Evolutionary conservation across 352 stramenopile genomes (phyloP).

Genomic region (Phytophthora sp.): DNA sequence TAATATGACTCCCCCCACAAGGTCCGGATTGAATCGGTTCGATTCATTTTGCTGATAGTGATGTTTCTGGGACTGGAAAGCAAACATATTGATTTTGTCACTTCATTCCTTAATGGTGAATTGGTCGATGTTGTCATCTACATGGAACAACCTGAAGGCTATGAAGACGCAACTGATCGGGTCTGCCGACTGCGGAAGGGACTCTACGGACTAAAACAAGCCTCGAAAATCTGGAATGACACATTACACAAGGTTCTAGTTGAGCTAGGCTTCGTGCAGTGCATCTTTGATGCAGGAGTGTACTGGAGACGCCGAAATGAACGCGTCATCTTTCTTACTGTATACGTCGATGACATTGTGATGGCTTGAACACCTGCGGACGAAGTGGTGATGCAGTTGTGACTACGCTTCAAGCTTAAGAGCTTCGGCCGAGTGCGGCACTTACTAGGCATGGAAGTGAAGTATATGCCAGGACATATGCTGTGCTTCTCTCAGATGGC

Average conservation of each 20-base stretch:
- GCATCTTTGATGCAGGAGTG: slow-evolving; percentile 1
- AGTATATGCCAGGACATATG: no score
- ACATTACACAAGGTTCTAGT: slow-evolving; percentile 10
- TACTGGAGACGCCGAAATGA: slow-evolving; percentile 2
- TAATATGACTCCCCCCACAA: no score
- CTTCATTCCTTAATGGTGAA: not conserved
- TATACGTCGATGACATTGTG: slow-evolving; percentile 14
- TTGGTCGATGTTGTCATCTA: slow-evolving; percentile 12
- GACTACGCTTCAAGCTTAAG: no score
- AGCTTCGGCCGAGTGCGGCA: no score
- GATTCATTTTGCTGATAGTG: not conserved
- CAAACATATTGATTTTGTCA: slow-evolving; percentile 9
- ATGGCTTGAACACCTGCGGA: no score
- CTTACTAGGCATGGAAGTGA: no score
- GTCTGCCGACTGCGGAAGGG: slow-evolving; percentile 8
- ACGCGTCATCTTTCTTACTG: slow-evolving; percentile 1
- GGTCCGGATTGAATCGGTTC: slow-evolving; percentile 5
- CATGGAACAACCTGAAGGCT: slow-evolving; percentile 14
- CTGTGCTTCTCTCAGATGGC: no score
- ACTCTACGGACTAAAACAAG: slow-evolving; percentile 5
- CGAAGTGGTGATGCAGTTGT: no score
- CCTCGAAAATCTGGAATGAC: slow-evolving; percentile 18
- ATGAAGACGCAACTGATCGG: slow-evolving; percentile 6
- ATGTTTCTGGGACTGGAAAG: not conserved
- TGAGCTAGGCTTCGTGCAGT: not conserved